Evolutionary conservation across 2,329 filamentous ascomycete species (phyloP), one percentile per base, ranked within the genome.

Genomic region (Fusarium tjaetaba): DNA sequence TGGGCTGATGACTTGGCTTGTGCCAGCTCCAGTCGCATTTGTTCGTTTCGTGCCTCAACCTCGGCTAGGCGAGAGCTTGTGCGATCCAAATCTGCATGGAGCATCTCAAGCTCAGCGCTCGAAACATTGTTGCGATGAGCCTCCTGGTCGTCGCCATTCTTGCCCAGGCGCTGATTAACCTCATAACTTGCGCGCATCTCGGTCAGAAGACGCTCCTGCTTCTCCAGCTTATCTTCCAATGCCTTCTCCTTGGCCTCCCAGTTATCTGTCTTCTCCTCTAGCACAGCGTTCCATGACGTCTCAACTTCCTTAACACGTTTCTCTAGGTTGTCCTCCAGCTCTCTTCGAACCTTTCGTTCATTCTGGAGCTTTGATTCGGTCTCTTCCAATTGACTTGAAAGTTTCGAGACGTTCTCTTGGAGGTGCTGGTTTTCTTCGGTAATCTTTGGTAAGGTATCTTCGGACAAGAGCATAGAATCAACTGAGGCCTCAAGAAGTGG

Each of bases 171-270:
- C 81, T 98, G 95, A 51, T 94, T 96, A 61, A 99, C 96, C 82
- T 99, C 96, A 80, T 98, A 98, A 84, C 92, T 98, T 32, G 96
- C 96, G 84, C 98, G 98, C 80, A 98, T 91, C 82, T 99, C 97
- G 79, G 93, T 97, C 76, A 99, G 84, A 43, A 99, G 84, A 11
- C 95, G 91, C 55, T 99, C 96, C 80, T 99, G 96, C 77, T 93
- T 97, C 81, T 98, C 96, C 7, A 97, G 87, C 84, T 98, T 98
- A 77, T 98, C 96, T 79, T 97, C 95, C 68, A 98, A 84, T 34
- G 90, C 91, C 84, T 93, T 94, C 85, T 99, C 96, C 80, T 97
- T 98, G 14, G 96, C 92, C 61, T 93, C 91, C 96, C 96, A 99
- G 80, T 99, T 99, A 81, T 96, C 94, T 78, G 94, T 93, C 84